Percentiles rank a stretch among this genome's conserved stretches.
These are phyloP conservation scores for Peniophora sp. DNA, from an alignment of 1,284 basidiomycete species.

Conservation along the genomic window DNA sequence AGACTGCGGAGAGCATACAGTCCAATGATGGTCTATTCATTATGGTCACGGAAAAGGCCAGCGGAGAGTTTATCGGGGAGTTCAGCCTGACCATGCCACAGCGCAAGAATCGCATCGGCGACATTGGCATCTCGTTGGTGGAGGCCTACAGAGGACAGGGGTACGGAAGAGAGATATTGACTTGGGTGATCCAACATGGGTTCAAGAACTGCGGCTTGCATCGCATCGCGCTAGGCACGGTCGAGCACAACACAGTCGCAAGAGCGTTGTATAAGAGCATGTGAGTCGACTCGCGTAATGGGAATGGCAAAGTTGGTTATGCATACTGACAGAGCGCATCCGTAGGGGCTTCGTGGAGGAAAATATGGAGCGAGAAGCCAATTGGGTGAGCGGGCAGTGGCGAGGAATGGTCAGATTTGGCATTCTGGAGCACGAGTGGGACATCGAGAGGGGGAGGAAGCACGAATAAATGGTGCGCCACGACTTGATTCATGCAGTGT, in stretches of 20 bases:
- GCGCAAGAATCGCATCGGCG: constrained; percentile 9
- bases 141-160: constrained; percentile 8
- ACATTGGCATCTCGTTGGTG: constrained; percentile 6
- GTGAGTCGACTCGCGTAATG: constrained; percentile 5
- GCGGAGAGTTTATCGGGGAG: constrained; percentile 28
- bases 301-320: no score
- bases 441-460: background rate
- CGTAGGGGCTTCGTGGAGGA: constrained; percentile 11
- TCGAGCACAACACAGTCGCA: constrained; percentile 5
- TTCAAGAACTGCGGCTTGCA: constrained; percentile 5
- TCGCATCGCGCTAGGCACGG: constrained; percentile 6
- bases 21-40: constrained; percentile 20
- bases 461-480: background rate
- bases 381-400: constrained; percentile 3
- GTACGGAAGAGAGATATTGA: constrained; percentile 8
- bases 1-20: constrained; percentile 15
- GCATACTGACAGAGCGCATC: background rate
- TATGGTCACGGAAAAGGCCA: constrained; percentile 24
- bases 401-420: constrained; percentile 4
- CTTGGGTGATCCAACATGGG: constrained; percentile 7
- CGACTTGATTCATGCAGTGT: no score
- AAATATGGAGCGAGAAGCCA: constrained; percentile 1
- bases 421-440: constrained; percentile 8
- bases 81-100: constrained; percentile 19
- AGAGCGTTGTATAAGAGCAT: constrained; percentile 8